Percentiles rank a stretch among this genome's conserved stretches.
Evolutionary conservation across 75 land plant species (phyloP).

Genomic region (Isoetes taiwanensis): DNA sequence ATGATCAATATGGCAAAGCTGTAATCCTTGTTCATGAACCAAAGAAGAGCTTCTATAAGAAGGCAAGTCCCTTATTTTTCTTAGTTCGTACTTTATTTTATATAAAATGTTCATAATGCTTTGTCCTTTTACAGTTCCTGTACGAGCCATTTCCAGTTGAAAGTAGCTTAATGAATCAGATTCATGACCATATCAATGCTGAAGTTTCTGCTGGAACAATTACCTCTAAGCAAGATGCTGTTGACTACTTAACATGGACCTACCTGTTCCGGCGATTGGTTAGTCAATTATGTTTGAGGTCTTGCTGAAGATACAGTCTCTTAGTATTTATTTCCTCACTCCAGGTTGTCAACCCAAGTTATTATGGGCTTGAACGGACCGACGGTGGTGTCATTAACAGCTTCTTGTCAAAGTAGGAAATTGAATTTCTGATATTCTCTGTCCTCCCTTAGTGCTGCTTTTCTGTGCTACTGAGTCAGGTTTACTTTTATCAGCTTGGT

Average conservation of each 20-base stretch:
- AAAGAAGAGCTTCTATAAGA: constrained; percentile 93
- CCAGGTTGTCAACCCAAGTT: constrained; percentile 80
- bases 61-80: constrained; percentile 38
- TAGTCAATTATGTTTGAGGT: constrained; percentile 4
- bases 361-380: constrained; percentile 65
- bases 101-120: not conserved
- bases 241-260: constrained; percentile 91
- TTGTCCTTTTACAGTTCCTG: constrained; percentile 44
- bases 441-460: not conserved
- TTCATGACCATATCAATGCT: constrained; percentile 90
- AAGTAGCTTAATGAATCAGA: constrained; percentile 70
- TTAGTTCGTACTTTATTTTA: too few relatives aligned
- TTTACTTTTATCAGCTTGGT: constrained; percentile 45
- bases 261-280: constrained; percentile 85
- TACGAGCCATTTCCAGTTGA: constrained; percentile 99
- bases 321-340: not conserved
- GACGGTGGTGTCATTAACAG: constrained; percentile 45
- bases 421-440: not conserved
- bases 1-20: constrained; percentile 95
- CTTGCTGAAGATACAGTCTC: not conserved
- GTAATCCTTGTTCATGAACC: constrained; percentile 97
- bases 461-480: not conserved
- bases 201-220: constrained; percentile 89
- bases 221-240: constrained; percentile 73
- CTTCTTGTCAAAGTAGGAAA: constrained; percentile 58